Evolutionary conservation across 345 rosid species (phyloP).

Genomic region (Hibiscus syriacus): DNA sequence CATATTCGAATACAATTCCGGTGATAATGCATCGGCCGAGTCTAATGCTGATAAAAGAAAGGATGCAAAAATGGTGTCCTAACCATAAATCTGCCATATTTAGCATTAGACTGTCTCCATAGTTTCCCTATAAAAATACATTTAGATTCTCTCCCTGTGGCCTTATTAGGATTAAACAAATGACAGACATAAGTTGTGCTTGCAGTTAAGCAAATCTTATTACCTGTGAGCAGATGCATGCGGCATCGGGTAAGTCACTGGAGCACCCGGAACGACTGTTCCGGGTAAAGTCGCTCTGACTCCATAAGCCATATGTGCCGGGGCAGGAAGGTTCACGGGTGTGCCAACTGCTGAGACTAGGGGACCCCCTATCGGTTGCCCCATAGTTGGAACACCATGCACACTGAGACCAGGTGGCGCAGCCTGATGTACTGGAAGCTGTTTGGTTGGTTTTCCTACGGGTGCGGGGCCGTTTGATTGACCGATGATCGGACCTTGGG

Average conservation of each 20-base stretch:
- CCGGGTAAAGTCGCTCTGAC: constrained; percentile 67
- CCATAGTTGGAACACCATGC: constrained; percentile 64
- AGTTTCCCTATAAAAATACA: constrained; percentile 33
- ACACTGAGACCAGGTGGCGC: constrained; percentile 41
- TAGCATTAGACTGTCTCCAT: no score
- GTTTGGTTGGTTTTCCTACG: constrained; percentile 57
- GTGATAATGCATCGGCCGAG: not conserved
- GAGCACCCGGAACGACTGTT: constrained; percentile 73
- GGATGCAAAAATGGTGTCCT: not conserved
- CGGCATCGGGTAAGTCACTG: constrained; percentile 69
- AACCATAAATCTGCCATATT: not conserved
- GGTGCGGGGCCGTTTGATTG: constrained; percentile 50
- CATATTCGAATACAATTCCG: not conserved
- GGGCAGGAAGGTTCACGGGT: constrained; percentile 67
- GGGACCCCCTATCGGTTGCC: constrained; percentile 74
- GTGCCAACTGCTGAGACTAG: constrained; percentile 85
- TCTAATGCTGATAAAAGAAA: not conserved
- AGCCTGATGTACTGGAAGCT: constrained; percentile 35
- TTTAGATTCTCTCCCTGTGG: constrained; percentile 22
- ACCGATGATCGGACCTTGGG: constrained; percentile 90
- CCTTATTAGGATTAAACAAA: constrained; percentile 31
- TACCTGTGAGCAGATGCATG: constrained; percentile 69
- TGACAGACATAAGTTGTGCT: constrained; percentile 21
- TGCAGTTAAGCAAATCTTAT: constrained; percentile 32
- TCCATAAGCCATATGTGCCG: constrained; percentile 71